These are phyloP conservation scores for Yamadazyma insecticola DNA, from an alignment of 805 yeast genomes.

Conservation along the genomic window DNA sequence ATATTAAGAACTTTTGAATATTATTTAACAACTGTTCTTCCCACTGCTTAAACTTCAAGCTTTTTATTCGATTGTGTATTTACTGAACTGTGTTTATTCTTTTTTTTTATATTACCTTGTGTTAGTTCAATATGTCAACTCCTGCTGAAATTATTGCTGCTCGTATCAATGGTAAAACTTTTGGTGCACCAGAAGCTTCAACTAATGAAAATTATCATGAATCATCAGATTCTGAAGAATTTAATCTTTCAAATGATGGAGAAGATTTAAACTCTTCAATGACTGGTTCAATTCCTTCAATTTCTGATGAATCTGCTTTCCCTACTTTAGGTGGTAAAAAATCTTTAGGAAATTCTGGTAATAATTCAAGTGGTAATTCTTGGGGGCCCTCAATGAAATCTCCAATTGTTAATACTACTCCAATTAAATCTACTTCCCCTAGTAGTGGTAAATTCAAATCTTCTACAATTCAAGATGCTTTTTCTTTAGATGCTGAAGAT, in stretches of 20 bases:
- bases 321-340: slow-evolving; percentile 57
- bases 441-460: slow-evolving; percentile 39
- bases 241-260: slow-evolving; percentile 3
- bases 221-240: slow-evolving; percentile 14
- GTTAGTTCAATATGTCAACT: slow-evolving; percentile 39
- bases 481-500: slow-evolving; percentile 65
- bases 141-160: slow-evolving; percentile 49
- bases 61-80: too few species aligned
- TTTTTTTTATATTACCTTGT: too few species aligned
- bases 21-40: too few species aligned
- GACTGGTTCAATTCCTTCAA: slow-evolving; percentile 29
- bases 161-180: slow-evolving; percentile 19
- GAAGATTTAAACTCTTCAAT: slow-evolving; percentile 11
- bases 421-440: slow-evolving; percentile 10
- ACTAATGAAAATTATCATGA: slow-evolving; percentile 6
- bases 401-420: slow-evolving; percentile 10
- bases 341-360: slow-evolving; percentile 21
- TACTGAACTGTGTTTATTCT: too few species aligned
- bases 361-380: slow-evolving; percentile 16
- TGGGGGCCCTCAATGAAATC: slow-evolving; percentile 38
- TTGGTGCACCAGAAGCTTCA: slow-evolving; percentile 3
- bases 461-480: slow-evolving; percentile 69
- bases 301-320: slow-evolving; percentile 53
- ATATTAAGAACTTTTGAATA: too few species aligned
- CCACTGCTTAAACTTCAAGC: too few species aligned